Evolutionary conservation across 208 protist species (phyloP).

Genomic region (Porcisia deanei): DNA sequence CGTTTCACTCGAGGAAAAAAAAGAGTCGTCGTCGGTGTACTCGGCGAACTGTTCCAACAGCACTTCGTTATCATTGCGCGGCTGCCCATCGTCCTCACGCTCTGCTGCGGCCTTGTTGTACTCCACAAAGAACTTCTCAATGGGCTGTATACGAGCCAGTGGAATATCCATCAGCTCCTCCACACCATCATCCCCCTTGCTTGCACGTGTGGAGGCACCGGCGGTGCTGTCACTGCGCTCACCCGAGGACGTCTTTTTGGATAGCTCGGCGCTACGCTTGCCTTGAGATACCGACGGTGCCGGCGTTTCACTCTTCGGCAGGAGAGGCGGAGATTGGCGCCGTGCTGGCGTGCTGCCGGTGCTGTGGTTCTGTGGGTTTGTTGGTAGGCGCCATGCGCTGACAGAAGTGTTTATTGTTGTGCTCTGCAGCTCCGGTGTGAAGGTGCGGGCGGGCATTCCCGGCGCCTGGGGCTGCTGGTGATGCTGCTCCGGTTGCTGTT

Average conservation of each 20-base stretch:
- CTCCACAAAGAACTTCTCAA: conserved; percentile 87
- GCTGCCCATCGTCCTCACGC: conserved; percentile 36
- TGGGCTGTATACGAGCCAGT: conserved; percentile 43
- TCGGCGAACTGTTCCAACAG: conserved; percentile 85
- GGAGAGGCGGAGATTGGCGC: background rate
- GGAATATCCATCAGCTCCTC: conserved; percentile 78
- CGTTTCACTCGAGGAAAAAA: conserved; percentile 76
- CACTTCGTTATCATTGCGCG: conserved; percentile 75
- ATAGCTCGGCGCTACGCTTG: conserved; percentile 5
- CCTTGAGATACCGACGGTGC: background rate
- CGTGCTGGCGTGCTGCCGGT: conserved; percentile 2
- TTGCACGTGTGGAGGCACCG: conserved; percentile 24
- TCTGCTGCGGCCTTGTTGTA: conserved; percentile 38
- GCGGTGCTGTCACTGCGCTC: conserved; percentile 25
- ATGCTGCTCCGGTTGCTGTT: background rate
- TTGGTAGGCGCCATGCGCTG: conserved; percentile 13
- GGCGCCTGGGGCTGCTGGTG: background rate
- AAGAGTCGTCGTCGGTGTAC: conserved; percentile 93
- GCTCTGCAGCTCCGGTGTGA: conserved; percentile 8
- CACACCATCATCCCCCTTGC: conserved; percentile 28
- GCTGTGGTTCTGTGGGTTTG: conserved; percentile 11
- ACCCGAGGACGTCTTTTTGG: conserved; percentile 14
- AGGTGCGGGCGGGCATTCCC: background rate
- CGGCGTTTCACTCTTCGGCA: background rate
- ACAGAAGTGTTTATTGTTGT: conserved; percentile 19